Evolutionary conservation across 2,329 filamentous ascomycete genomes (phyloP), one percentile per base, ranked within the genome.

Genomic region (Diaporthe citri): DNA sequence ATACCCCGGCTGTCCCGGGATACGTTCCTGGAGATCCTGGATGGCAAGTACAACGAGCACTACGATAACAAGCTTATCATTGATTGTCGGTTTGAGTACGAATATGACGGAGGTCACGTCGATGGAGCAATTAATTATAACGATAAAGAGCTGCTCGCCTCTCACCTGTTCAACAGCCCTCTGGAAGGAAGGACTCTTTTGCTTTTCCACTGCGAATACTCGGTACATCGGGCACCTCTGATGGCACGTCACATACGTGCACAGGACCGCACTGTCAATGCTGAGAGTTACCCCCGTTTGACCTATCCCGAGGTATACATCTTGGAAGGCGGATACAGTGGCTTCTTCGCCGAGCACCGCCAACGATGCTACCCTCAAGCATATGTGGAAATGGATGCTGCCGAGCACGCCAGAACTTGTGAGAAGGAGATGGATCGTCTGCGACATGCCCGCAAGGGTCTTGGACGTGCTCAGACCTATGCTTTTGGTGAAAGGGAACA

Each of bases 221-320:
- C 97, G 46, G 96, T 95, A 52, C 96, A 98, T 83, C 94, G 97
- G 77, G 97, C 97, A 60, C 97, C 97, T 62, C 93, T 98, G 77
- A 98, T 98, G 94, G 97, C 97, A 67, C 95, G 97, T 80, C 95
- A 95, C 83, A 92, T 99, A 76, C 96, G 97, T 78, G 93, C 95
- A 76, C 92, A 95, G 82, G 97, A 99, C 84, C 95, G 97, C 75
- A 91, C 92, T 51, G 88, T 92, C 81, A 99, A 99, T 84, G 91
- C 92, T 72, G 95, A 97, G 83, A 90, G 90, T 78, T 99, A 98
- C 82, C 97, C 97, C 25, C 90, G 89, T 75, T 91, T 99, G 76
- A 95, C 93, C n/a, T 99, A 97, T 81, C 97, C 97, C 2, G 97
- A 99, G 83, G 92, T 98, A 78, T 99, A 99, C 84, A 98, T 99